Percentiles rank a stretch among this genome's conserved stretches.
These are phyloP conservation scores for Carallia brachiata DNA, from an alignment of 345 rosid genomes.

Conservation along the genomic window DNA sequence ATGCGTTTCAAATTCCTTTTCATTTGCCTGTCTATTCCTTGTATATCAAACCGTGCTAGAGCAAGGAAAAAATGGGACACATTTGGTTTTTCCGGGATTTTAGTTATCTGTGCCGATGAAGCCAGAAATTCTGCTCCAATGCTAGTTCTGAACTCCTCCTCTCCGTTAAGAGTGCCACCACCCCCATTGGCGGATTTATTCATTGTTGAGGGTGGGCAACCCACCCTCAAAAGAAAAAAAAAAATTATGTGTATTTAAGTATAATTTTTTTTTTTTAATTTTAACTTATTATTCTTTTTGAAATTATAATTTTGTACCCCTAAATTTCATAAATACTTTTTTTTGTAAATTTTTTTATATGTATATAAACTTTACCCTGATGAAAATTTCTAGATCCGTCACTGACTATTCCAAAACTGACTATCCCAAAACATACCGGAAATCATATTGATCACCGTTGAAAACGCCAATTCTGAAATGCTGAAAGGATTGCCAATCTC, in stretches of 20 bases:
- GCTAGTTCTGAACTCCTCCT: conserved; percentile 11
- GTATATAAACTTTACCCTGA: too few relatives aligned
- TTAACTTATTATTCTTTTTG: too few relatives aligned
- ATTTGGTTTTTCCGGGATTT: conserved; percentile 33
- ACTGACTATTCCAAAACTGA: too few relatives aligned
- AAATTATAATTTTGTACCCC: too few relatives aligned
- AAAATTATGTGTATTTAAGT: too few relatives aligned
- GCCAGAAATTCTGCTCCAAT: conserved; percentile 18
- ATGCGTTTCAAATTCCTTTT: background rate
- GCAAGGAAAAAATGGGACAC: conserved; percentile 46
- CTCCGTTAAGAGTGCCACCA: conserved; percentile 23
- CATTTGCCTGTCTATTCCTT: conserved; percentile 32
- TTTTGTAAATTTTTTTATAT: too few relatives aligned
- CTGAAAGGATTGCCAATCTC: conserved; percentile 22
- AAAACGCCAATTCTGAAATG: conserved; percentile 31
- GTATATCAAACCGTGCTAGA: conserved; percentile 44
- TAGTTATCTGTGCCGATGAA: conserved; percentile 23
- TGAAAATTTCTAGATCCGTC: too few relatives aligned
- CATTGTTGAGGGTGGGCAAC: too few relatives aligned
- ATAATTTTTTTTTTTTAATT: too few relatives aligned
- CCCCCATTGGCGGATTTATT: too few relatives aligned
- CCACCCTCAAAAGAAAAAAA: too few relatives aligned
- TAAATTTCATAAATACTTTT: too few relatives aligned
- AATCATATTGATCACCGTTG: conserved; percentile 12
- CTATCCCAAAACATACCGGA: conserved; percentile 39